Evolutionary conservation across 2,329 filamentous ascomycete species (phyloP), one percentile per base, ranked within the genome.

Genomic region (Sporothrix sp.): DNA sequence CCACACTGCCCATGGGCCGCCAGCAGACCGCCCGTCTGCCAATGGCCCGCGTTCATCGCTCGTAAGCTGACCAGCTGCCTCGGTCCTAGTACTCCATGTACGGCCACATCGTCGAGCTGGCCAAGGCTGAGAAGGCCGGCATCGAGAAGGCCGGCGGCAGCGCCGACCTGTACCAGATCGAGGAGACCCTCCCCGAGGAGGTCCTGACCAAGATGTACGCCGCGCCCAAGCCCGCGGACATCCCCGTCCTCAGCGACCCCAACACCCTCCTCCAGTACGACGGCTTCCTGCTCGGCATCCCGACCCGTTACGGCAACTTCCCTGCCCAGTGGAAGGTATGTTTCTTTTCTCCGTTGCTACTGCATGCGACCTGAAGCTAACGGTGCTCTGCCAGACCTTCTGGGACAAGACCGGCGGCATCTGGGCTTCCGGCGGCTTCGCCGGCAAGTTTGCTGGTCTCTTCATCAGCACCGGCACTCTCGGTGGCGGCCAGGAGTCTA

Each of bases 231-330:
- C 67, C 77, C 61, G 65, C 76, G 57, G 74, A 79, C 63, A 72
- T 93, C 65, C 77, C 82, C 52, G 67, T 87, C 59, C 74, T 82
- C 45, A 66, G 76, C 16, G 70, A 78, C 63, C 74, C 80, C 6
- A 48, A 63, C 11, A 72, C 67, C 28, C 82, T 96, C 38, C 79
- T 82, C 63, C 57, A 73, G 48, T 97, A 94, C 72, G 90, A 97
- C 63, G 93, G 74, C 59, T 83, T 96, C 74, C 82, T 98, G 57
- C 78, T 97, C 62, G 93, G 93, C 59, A 93, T 97, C 67, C 93
- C 93, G 54, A 98, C 93, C 47, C 81, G 93, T 59, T 98, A 87
- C 73, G 93, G 93, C 62, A 97, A 94, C 81, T 95, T 95, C 78
- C 90, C 91, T 44, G 87, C 84, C 16, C 93, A 98, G 73, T 96